Evolutionary conservation across 768 basidiomycete genomes (phyloP).

Genomic region (Rhodotorula diobovata): DNA sequence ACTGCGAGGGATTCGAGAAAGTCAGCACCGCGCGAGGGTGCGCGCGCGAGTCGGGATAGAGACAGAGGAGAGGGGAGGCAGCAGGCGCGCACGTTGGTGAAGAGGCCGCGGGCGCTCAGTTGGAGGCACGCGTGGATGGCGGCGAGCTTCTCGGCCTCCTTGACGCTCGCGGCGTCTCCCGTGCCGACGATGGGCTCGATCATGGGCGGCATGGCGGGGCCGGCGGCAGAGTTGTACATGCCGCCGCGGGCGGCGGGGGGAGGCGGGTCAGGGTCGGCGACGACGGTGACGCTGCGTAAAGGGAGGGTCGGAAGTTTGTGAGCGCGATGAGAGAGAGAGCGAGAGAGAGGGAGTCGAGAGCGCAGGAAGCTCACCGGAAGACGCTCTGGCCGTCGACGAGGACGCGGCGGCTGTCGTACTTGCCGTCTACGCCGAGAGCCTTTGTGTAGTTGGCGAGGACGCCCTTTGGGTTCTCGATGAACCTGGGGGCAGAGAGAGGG

Average conservation of each 20-base stretch:
- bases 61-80: too few relatives aligned
- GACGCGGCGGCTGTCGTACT: constrained; percentile 1
- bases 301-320: background rate
- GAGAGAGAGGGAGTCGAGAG: background rate
- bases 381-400: constrained; percentile 8
- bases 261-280: constrained; percentile 27
- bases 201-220: constrained; percentile 18
- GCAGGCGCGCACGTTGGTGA: constrained; percentile 50
- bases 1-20: background rate
- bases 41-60: background rate
- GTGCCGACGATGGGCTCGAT: constrained; percentile 54
- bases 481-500: constrained; percentile 8
- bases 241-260: constrained; percentile 14
- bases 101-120: constrained; percentile 60
- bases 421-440: constrained; percentile 12
- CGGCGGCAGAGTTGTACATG: constrained; percentile 3
- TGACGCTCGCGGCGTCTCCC: constrained; percentile 60
- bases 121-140: constrained; percentile 70
- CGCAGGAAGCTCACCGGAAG: constrained; percentile 22
- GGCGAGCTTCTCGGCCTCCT: constrained; percentile 69
- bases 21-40: background rate
- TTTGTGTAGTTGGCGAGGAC: constrained; percentile 25
- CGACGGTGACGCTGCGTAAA: constrained; percentile 13
- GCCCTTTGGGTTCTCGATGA: constrained; percentile 30
- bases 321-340: too few relatives aligned